A percentile compares a stretch with the other conserved stretches of the same genome.
phyloP scores from a whole-genome alignment of 2,329 filamentous ascomycete species.

The Calonectria montana region DNA sequence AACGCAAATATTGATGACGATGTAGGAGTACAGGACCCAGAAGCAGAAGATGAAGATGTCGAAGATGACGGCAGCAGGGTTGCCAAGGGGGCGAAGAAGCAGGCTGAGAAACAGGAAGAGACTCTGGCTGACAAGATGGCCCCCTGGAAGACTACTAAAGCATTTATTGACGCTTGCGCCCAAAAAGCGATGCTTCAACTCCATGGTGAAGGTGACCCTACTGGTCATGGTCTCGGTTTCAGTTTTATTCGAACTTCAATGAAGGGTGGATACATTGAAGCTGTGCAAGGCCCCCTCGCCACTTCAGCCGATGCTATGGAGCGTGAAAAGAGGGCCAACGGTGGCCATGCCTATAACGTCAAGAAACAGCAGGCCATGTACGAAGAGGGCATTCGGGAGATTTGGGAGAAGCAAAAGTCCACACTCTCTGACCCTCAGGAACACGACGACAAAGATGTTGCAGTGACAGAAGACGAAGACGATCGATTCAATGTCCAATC shows the following conservation, averaged over 20 bases:
- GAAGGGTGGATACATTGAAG: slow-evolving; percentile 95
- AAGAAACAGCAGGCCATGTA: slow-evolving; percentile 94
- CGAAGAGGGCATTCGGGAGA: slow-evolving; percentile 88
- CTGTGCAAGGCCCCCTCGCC: slow-evolving; percentile 74
- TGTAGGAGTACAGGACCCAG: slow-evolving; percentile 71
- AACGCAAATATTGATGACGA: slow-evolving; percentile 73
- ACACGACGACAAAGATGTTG: slow-evolving; percentile 71
- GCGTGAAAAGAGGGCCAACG: slow-evolving; percentile 87
- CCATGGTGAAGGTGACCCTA: slow-evolving; percentile 94
- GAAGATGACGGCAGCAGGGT: slow-evolving; percentile 56
- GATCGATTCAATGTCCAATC: slow-evolving; percentile 78
- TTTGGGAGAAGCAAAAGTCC: slow-evolving; percentile 89
- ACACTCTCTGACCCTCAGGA: slow-evolving; percentile 80
- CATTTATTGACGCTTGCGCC: slow-evolving; percentile 92
- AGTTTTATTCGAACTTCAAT: slow-evolving; percentile 98
- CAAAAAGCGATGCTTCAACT: slow-evolving; percentile 97
- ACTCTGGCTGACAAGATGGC: slow-evolving; percentile 89
- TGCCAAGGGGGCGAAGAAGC: slow-evolving; percentile 56
- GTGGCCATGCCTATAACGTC: slow-evolving; percentile 97
- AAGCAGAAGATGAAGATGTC: slow-evolving; percentile 65
- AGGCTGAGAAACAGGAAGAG: slow-evolving; percentile 67
- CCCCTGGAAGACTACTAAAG: slow-evolving; percentile 96
- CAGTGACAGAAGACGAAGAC: slow-evolving; percentile 69
- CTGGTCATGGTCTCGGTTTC: slow-evolving; percentile 91
- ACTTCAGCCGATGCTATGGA: slow-evolving; percentile 86